Evolutionary conservation across 257 asterid species (phyloP).

Genomic region (Voacanga thouarsii): DNA sequence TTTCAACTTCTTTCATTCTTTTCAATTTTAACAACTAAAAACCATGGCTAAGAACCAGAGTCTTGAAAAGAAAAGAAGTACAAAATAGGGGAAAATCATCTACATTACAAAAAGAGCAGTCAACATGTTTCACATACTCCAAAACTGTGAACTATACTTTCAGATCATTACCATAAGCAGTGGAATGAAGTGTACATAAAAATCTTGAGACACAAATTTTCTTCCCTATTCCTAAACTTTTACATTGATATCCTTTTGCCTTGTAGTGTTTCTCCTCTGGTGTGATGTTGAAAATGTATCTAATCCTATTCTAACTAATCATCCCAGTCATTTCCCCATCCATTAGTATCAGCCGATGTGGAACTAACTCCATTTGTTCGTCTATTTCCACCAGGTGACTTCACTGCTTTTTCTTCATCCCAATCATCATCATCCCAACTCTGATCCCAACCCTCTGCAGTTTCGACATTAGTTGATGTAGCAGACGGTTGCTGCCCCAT

Average conservation of each 20-base stretch:
- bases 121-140: neutral
- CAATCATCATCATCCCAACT: constrained; percentile 63
- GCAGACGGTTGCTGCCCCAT: constrained; percentile 40
- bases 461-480: constrained; percentile 28
- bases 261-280: neutral
- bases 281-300: neutral
- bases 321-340: constrained; percentile 22
- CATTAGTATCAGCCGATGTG: constrained; percentile 16
- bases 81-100: neutral
- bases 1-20: neutral
- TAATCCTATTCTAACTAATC: neutral
- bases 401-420: constrained; percentile 49
- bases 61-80: neutral
- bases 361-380: constrained; percentile 20
- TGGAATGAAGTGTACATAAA: too few species aligned
- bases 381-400: constrained; percentile 18
- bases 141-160: constrained; percentile 12
- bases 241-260: neutral
- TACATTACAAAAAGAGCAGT: neutral
- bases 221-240: constrained; percentile 1
- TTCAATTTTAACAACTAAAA: neutral
- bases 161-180: neutral
- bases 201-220: neutral
- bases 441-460: constrained; percentile 48
- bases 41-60: neutral